Evolutionary conservation across 169 alveolate genomes (phyloP).

Genomic region (Sarcocystis neurona): DNA sequence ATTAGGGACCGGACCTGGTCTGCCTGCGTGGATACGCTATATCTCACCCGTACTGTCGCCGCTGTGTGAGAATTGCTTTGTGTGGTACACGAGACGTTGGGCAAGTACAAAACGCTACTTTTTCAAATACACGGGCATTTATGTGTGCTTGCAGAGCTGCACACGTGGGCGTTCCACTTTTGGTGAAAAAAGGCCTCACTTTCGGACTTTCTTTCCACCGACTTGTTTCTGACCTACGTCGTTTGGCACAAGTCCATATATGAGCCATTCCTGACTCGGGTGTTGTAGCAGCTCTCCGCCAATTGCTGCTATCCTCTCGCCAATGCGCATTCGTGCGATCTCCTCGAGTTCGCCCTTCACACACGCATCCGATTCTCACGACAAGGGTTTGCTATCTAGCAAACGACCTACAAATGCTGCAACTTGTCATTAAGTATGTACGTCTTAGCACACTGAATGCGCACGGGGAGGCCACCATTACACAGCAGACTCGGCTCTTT

Average conservation of each 20-base stretch:
- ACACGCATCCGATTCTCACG: too few relatives aligned
- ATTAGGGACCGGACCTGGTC: too few relatives aligned
- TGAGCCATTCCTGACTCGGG: background rate
- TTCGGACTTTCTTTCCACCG: background rate
- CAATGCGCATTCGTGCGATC: background rate
- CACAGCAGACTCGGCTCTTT: too few relatives aligned
- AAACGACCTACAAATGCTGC: too few relatives aligned
- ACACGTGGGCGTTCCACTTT: background rate
- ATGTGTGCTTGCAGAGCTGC: background rate
- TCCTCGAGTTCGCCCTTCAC: conserved; percentile 27
- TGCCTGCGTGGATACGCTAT: too few relatives aligned
- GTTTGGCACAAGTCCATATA: background rate
- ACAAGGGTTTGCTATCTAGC: too few relatives aligned
- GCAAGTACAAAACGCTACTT: background rate
- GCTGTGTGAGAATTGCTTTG: background rate
- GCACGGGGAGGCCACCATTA: too few relatives aligned
- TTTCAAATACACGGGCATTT: background rate
- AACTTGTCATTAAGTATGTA: too few relatives aligned
- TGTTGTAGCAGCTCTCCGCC: conserved; percentile 4
- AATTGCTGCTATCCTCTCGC: background rate
- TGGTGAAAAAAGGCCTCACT: background rate
- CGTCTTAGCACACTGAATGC: too few relatives aligned
- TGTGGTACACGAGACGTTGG: background rate
- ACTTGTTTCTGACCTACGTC: background rate
- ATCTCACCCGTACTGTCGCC: too few relatives aligned